These are phyloP conservation scores for Phytophthora syringae DNA, from an alignment of 352 stramenopile species.

Conservation along the genomic window DNA sequence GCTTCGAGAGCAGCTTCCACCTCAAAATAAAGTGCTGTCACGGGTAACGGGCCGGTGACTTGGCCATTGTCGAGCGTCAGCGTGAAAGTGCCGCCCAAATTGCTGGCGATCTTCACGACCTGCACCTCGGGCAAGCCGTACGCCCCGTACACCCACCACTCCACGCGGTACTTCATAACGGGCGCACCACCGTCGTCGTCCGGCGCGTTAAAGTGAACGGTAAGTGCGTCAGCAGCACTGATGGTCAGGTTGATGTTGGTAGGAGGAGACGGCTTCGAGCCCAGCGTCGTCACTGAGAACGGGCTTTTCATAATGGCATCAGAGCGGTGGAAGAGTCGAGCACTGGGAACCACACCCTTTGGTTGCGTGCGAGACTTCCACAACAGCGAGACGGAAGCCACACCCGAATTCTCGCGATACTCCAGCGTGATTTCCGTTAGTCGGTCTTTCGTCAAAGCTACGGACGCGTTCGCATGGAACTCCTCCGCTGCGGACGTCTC, in stretches of 20 bases:
- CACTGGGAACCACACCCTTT: constrained; percentile 82
- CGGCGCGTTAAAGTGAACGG: constrained; percentile 86
- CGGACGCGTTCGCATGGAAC: constrained; percentile 43
- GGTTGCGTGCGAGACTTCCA: constrained; percentile 93
- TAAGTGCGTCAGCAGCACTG: constrained; percentile 60
- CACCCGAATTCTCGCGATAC: constrained; percentile 92
- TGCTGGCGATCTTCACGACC: constrained; percentile 85
- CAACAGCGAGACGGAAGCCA: constrained; percentile 81
- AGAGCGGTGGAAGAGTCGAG: constrained; percentile 87
- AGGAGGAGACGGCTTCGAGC: constrained; percentile 64
- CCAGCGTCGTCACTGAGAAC: constrained; percentile 62
- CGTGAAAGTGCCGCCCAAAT: constrained; percentile 87
- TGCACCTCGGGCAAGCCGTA: constrained; percentile 77
- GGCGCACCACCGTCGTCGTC: constrained; percentile 85
- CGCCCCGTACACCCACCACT: constrained; percentile 76
- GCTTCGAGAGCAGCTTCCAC: constrained; percentile 84
- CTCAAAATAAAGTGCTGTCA: constrained; percentile 66
- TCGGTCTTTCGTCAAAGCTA: constrained; percentile 78
- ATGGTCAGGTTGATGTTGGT: constrained; percentile 52
- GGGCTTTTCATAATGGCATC: constrained; percentile 65
- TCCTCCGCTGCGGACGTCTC: constrained; percentile 37
- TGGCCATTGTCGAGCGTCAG: constrained; percentile 56
- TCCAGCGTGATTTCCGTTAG: constrained; percentile 91
- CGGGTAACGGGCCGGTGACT: constrained; percentile 61
- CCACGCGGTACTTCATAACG: constrained; percentile 88